A percentile compares a stretch with the other conserved stretches of the same genome.
Conservation (phyloP, 352 stramenopile genomes). For the Globisporangium emineosum region DNA sequence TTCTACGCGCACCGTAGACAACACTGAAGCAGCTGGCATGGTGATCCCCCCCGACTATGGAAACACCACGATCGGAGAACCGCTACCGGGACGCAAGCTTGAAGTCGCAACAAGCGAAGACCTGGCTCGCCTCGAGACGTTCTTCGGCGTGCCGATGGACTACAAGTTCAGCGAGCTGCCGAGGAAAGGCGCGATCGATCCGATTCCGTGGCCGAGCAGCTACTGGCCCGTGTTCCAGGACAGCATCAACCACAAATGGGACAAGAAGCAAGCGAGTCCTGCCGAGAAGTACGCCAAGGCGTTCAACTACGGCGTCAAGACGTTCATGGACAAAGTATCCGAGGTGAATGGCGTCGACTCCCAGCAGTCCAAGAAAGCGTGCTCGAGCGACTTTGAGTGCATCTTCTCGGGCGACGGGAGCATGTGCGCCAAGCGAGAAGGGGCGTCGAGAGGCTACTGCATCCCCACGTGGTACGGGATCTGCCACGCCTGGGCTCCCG, state of each 20-base stretch:
- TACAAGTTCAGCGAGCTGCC: slow-evolving; percentile 40
- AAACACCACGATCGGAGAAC: not conserved
- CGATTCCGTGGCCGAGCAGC: slow-evolving; percentile 55
- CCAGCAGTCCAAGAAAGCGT: slow-evolving; percentile 23
- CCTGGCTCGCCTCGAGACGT: slow-evolving; percentile 43
- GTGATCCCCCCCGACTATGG: slow-evolving; percentile 10
- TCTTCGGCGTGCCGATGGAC: slow-evolving; percentile 35
- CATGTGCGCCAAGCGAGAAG: slow-evolving; percentile 35
- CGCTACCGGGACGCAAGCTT: slow-evolving; percentile 3
- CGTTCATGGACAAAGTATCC: slow-evolving; percentile 43
- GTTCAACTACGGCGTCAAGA: slow-evolving; percentile 33
- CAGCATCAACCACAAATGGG: slow-evolving; percentile 61
- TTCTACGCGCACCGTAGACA: not conserved
- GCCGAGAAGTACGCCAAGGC: slow-evolving; percentile 49
- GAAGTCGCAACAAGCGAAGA: slow-evolving; percentile 26
- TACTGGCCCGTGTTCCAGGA: slow-evolving; percentile 61
- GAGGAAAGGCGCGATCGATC: slow-evolving; percentile 29
- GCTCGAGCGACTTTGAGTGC: slow-evolving; percentile 32
- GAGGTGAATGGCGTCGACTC: slow-evolving; percentile 38
- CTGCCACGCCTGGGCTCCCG: slow-evolving; percentile 53
- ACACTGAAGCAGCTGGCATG: not conserved
- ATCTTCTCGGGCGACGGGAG: slow-evolving; percentile 27
- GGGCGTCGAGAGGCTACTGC: slow-evolving; percentile 28
- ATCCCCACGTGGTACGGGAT: slow-evolving; percentile 56
- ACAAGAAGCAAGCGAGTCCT: slow-evolving; percentile 28